Percentiles rank a stretch among this genome's conserved stretches.
Evolutionary conservation across 441 rosid genomes (phyloP).

Genomic region (Populus trichocarpa): DNA sequence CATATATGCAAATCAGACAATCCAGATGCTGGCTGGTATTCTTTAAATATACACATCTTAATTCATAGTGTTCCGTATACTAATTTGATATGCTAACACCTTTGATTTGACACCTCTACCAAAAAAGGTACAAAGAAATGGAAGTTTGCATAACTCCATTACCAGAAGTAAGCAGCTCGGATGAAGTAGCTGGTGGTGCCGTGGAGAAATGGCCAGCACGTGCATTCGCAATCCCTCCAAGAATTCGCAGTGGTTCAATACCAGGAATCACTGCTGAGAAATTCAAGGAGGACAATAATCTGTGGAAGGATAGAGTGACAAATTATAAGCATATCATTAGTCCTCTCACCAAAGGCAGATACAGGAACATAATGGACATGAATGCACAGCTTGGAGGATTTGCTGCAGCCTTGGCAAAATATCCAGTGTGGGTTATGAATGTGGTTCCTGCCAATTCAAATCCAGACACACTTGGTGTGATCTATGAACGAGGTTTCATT

Average conservation of each 20-base stretch:
- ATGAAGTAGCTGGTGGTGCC: slow-evolving; percentile 79
- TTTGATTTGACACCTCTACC: neutral
- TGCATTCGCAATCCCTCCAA: slow-evolving; percentile 68
- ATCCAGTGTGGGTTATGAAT: slow-evolving; percentile 93
- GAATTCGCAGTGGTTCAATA: slow-evolving; percentile 62
- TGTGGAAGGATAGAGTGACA: slow-evolving; percentile 65
- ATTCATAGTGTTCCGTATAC: neutral
- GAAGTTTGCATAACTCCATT: slow-evolving; percentile 81
- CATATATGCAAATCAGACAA: slow-evolving; percentile 67
- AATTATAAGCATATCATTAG: slow-evolving; percentile 54
- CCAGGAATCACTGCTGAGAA: slow-evolving; percentile 58
- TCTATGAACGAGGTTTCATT: slow-evolving; percentile 71
- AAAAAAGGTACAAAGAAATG: slow-evolving; percentile 62
- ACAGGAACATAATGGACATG: slow-evolving; percentile 93
- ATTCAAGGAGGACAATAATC: slow-evolving; percentile 58
- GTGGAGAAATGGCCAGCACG: slow-evolving; percentile 87
- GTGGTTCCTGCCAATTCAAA: slow-evolving; percentile 65
- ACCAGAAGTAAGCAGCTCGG: slow-evolving; percentile 69
- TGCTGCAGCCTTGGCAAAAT: slow-evolving; percentile 58
- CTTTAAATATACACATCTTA: slow-evolving; percentile 3
- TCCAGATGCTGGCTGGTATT: slow-evolving; percentile 77
- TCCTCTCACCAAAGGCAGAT: slow-evolving; percentile 57
- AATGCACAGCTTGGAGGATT: slow-evolving; percentile 88
- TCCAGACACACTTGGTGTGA: slow-evolving; percentile 65
- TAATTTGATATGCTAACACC: neutral